These are phyloP conservation scores for Lachnum nothofagi DNA, from an alignment of 2,329 filamentous ascomycete genomes.

Conservation along the genomic window DNA sequence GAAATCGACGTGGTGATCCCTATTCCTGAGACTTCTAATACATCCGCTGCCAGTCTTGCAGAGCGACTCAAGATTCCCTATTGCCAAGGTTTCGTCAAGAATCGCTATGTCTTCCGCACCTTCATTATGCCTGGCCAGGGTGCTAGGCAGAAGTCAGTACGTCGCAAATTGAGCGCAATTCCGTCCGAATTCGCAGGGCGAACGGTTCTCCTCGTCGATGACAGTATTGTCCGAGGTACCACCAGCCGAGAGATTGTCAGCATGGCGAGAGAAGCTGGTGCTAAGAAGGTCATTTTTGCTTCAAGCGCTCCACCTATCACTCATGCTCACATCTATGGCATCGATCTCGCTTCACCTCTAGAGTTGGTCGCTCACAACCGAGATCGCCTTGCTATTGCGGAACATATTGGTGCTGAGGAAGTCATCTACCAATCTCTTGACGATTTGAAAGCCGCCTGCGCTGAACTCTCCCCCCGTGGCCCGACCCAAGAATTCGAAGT, in stretches of 20 bases:
- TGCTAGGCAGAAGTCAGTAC: constrained; percentile 75
- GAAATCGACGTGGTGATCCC: constrained; percentile 83
- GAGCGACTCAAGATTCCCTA: constrained; percentile 70
- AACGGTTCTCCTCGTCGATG: constrained; percentile 79
- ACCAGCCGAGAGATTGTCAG: constrained; percentile 73
- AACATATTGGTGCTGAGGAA: constrained; percentile 66
- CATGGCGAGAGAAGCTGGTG: constrained; percentile 81
- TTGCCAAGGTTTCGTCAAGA: constrained; percentile 80
- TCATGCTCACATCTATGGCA: constrained; percentile 82
- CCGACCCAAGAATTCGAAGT: constrained; percentile 70
- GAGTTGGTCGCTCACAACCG: constrained; percentile 69
- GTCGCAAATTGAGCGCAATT: constrained; percentile 85
- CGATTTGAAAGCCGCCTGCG: constrained; percentile 75
- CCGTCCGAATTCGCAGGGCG: constrained; percentile 76
- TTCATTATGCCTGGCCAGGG: constrained; percentile 84
- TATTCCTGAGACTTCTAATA: constrained; percentile 78
- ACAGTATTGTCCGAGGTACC: constrained; percentile 83
- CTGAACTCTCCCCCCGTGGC: constrained; percentile 59
- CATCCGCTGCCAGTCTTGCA: constrained; percentile 72
- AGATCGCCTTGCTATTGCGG: constrained; percentile 54
- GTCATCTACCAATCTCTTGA: constrained; percentile 73
- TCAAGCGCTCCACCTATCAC: constrained; percentile 78
- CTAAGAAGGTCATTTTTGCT: constrained; percentile 75
- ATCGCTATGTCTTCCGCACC: constrained; percentile 81
- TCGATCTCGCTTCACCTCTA: constrained; percentile 65